Evolutionary conservation across 169 alveolate genomes (phyloP).

Genomic region (Cryptosporidium andersoni): DNA sequence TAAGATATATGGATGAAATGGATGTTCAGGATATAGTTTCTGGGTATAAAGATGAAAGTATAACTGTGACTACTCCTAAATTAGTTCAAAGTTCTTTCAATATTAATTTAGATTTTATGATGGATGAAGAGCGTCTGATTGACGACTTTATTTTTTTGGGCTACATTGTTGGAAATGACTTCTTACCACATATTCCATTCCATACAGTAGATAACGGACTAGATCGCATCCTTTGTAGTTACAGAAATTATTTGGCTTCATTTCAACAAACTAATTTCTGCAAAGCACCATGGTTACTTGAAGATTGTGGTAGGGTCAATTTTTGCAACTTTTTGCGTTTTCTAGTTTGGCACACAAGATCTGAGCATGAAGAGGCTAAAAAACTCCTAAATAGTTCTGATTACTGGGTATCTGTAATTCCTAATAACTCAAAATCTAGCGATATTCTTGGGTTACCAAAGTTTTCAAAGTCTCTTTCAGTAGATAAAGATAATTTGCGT

Average conservation of each 20-base stretch:
- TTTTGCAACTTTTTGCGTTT: conserved; percentile 73
- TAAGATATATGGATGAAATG: conserved; percentile 28
- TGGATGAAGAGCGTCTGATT: conserved; percentile 75
- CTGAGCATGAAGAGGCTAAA: conserved; percentile 79
- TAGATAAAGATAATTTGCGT: conserved; percentile 9
- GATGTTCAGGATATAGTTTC: conserved; percentile 19
- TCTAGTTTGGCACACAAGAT: conserved; percentile 72
- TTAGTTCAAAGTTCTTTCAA: background rate
- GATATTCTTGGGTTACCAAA: conserved; percentile 32
- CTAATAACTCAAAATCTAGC: conserved; percentile 1
- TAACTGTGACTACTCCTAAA: background rate
- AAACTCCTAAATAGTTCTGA: conserved; percentile 68
- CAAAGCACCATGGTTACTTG: conserved; percentile 74
- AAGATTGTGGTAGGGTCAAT: conserved; percentile 76
- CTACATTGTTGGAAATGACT: conserved; percentile 95
- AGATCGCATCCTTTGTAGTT: conserved; percentile 81
- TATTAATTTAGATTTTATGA: background rate
- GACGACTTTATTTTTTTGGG: conserved; percentile 94
- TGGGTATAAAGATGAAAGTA: background rate
- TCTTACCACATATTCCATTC: conserved; percentile 91
- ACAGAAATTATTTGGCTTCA: conserved; percentile 79
- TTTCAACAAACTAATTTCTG: conserved; percentile 47
- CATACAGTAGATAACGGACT: conserved; percentile 89
- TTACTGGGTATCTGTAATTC: conserved; percentile 66
- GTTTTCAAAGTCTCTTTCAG: conserved; percentile 22